Percentiles rank a stretch among this genome's conserved stretches.
Conservation (phyloP, 2,329 filamentous ascomycete species). For the Aschersonia sp. region DNA sequence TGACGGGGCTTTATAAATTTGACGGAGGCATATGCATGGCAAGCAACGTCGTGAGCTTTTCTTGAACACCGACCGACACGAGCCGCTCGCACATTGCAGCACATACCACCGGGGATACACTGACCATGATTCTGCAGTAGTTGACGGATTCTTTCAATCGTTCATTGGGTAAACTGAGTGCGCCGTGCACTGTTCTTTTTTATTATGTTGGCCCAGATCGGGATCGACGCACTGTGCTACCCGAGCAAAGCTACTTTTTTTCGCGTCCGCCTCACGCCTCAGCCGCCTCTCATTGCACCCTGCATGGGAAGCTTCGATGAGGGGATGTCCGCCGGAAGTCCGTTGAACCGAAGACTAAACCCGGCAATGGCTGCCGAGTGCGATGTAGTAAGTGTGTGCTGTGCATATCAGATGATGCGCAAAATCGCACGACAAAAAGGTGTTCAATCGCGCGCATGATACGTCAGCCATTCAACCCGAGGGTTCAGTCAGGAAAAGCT, state of each 20-base stretch:
- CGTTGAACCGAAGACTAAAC: not conserved
- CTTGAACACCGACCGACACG: no score
- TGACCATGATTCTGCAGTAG: not conserved
- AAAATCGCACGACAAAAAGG: no score
- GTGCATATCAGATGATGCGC: no score
- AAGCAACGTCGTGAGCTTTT: no score
- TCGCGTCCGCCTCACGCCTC: not conserved
- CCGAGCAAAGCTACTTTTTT: not conserved
- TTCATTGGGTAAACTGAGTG: not conserved
- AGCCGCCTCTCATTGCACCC: not conserved
- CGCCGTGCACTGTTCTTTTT: not conserved
- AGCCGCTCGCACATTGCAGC: no score
- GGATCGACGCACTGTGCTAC: constrained; percentile 1
- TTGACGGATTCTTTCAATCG: not conserved
- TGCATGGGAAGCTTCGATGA: not conserved
- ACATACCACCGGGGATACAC: no score
- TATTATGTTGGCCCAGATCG: not conserved
- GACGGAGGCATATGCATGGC: no score
- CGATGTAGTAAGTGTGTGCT: not conserved
- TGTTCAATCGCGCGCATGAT: no score
- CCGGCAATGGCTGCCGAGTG: not conserved
- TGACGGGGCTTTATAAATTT: not conserved
- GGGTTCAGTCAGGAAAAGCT: no score
- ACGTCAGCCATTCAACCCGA: no score
- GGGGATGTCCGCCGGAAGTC: not conserved